Conservation (phyloP, 768 basidiomycete species). For the Gautieria morchelliformis region DNA sequence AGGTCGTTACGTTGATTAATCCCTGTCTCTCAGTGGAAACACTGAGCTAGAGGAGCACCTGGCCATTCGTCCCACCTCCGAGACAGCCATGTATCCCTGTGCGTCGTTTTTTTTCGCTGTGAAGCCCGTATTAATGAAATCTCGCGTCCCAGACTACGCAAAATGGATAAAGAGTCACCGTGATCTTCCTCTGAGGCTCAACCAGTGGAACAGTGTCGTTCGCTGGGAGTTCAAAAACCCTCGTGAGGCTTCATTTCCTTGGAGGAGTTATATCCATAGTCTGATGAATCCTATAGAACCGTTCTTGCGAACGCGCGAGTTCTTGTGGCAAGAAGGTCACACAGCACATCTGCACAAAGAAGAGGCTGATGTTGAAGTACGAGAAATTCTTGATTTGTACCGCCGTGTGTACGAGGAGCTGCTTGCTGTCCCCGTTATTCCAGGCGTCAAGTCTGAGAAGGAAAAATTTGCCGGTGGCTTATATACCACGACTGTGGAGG, state of each 20-base stretch:
- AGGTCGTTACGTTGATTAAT: neutral
- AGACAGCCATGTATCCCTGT: slow-evolving; percentile 99
- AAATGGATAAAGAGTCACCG: slow-evolving; percentile 99
- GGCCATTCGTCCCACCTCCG: slow-evolving; percentile 95
- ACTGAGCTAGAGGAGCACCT: slow-evolving; percentile 96
- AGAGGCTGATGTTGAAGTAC: slow-evolving; percentile 89
- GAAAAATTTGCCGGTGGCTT: slow-evolving; percentile 98
- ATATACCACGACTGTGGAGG: slow-evolving; percentile 97
- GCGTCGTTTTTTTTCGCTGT: slow-evolving; percentile 20
- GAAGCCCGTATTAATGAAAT: neutral
- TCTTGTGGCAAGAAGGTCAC: slow-evolving; percentile 99
- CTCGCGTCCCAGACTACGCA: slow-evolving; percentile 63
- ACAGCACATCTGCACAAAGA: slow-evolving; percentile 84
- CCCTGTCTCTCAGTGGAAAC: slow-evolving; percentile 53
- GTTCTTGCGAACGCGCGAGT: slow-evolving; percentile 98
- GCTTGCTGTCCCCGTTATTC: slow-evolving; percentile 94
- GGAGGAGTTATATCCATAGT: neutral
- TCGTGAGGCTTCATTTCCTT: slow-evolving; percentile 37
- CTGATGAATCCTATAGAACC: slow-evolving; percentile 48
- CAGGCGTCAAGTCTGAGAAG: slow-evolving; percentile 96
- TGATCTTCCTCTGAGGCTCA: slow-evolving; percentile 92
- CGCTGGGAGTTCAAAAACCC: slow-evolving; percentile 99
- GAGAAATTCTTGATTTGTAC: slow-evolving; percentile 92
- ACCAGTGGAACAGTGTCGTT: slow-evolving; percentile 99
- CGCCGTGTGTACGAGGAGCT: slow-evolving; percentile 93